These are phyloP conservation scores for Ramicandelaber brevisporus DNA, from an alignment of 192 early-diverging fungal species.

Conservation along the genomic window DNA sequence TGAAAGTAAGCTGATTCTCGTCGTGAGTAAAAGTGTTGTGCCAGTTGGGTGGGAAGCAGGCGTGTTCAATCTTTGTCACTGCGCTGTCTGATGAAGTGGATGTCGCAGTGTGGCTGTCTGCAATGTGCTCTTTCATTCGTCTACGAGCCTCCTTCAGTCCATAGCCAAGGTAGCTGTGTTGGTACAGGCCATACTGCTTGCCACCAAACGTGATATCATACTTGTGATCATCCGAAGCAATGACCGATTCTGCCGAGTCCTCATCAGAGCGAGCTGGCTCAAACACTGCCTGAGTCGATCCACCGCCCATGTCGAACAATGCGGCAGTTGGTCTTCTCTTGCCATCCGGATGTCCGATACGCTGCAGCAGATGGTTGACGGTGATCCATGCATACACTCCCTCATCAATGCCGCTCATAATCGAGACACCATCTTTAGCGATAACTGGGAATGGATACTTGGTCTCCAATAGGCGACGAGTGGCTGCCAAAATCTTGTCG, in stretches of 20 bases:
- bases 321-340: conserved; percentile 69
- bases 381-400: conserved; percentile 98
- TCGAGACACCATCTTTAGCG: conserved; percentile 41
- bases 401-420: conserved; percentile 93
- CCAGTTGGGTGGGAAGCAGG: conserved; percentile 40
- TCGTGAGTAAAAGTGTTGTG: conserved; percentile 8
- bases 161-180: conserved; percentile 86
- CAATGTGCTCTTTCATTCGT: conserved; percentile 27
- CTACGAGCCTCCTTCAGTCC: conserved; percentile 71
- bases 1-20: conserved; percentile 12
- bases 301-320: conserved; percentile 89
- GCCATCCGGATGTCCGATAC: conserved; percentile 24
- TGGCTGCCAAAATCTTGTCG: conserved; percentile 41
- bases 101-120: too few relatives aligned
- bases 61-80: conserved; percentile 25
- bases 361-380: conserved; percentile 66
- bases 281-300: conserved; percentile 92
- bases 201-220: conserved; percentile 46
- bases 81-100: conserved; percentile 9
- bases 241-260: conserved; percentile 10
- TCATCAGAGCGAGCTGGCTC: conserved; percentile 41
- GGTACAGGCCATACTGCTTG: conserved; percentile 59
- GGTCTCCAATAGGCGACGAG: conserved; percentile 31
- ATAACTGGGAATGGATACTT: conserved; percentile 65
- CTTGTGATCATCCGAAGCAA: conserved; percentile 39